Percentiles rank a stretch among this genome's conserved stretches.
phyloP scores from a whole-genome alignment of 768 basidiomycete species.

The Auricularia cornea region DNA sequence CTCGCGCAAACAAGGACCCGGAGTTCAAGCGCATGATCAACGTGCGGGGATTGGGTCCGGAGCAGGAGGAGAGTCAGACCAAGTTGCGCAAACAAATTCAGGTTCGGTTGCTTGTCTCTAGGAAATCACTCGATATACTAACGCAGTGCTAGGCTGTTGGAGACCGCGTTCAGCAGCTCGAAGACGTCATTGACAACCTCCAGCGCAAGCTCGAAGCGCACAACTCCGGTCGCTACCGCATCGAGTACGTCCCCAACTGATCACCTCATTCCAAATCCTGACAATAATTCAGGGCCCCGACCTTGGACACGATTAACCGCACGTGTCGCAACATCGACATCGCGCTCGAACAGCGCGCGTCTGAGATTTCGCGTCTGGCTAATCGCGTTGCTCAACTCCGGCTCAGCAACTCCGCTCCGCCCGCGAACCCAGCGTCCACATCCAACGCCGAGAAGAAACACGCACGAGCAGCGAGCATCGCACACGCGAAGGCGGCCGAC shows the following conservation, averaged over 20 bases:
- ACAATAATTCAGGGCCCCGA: conserved; percentile 52
- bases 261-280: background rate
- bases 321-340: conserved; percentile 80
- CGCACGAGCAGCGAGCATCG: conserved; percentile 2
- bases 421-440: conserved; percentile 28
- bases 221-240: conserved; percentile 48
- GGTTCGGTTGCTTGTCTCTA: conserved; percentile 34
- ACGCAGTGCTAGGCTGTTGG: conserved; percentile 44
- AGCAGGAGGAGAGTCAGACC: conserved; percentile 76
- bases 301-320: conserved; percentile 76
- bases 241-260: conserved; percentile 41
- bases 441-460: conserved; percentile 26
- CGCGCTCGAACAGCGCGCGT: conserved; percentile 53
- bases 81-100: conserved; percentile 64
- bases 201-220: conserved; percentile 62
- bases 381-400: conserved; percentile 43
- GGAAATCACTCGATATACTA: background rate
- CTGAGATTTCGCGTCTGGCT: conserved; percentile 43
- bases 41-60: conserved; percentile 74
- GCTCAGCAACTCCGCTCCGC: conserved; percentile 17
- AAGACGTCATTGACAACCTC: conserved; percentile 57
- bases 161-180: conserved; percentile 70
- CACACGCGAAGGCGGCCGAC: background rate
- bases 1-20: conserved; percentile 67
- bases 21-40: conserved; percentile 71